A percentile compares a stretch with the other conserved stretches of the same genome.
phyloP scores from a whole-genome alignment of 768 basidiomycete species.

The Strobilomyces dryophilus region DNA sequence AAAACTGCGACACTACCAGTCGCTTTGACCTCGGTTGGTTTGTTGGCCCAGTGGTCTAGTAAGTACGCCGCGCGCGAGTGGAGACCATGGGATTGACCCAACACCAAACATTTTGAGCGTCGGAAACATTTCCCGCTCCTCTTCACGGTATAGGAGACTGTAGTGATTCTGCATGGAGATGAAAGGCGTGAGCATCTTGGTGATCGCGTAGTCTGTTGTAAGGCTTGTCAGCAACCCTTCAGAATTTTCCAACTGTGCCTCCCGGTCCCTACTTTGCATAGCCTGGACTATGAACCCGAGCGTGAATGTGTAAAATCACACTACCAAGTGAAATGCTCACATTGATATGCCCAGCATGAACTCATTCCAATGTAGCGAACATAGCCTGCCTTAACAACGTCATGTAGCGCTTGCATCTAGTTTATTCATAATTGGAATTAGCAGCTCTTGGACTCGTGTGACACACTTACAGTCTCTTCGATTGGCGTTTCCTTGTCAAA shows the following conservation, averaged over 20 bases:
- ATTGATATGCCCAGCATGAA: constrained; percentile 40
- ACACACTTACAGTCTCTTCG: constrained; percentile 35
- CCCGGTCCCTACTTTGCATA: constrained; percentile 33
- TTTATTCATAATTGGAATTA: not conserved
- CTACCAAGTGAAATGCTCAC: constrained; percentile 15
- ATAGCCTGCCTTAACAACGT: constrained; percentile 46
- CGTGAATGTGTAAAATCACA: constrained; percentile 2
- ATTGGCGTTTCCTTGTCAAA: constrained; percentile 51
- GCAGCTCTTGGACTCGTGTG: not conserved
- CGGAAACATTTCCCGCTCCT: constrained; percentile 60
- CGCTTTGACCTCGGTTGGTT: constrained; percentile 20
- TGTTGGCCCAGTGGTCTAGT: constrained; percentile 32
- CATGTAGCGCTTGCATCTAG: constrained; percentile 47
- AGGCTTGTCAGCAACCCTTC: not conserved
- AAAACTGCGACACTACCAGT: constrained; percentile 16
- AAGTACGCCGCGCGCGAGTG: constrained; percentile 36
- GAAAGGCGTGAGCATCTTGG: constrained; percentile 46
- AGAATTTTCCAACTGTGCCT: not conserved
- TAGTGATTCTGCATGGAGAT: constrained; percentile 66
- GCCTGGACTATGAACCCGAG: constrained; percentile 29
- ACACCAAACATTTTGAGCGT: constrained; percentile 41
- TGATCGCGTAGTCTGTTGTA: constrained; percentile 36
- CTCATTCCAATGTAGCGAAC: constrained; percentile 45
- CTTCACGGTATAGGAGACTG: constrained; percentile 54
- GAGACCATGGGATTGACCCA: constrained; percentile 45